These are phyloP conservation scores for Exophiala viscosa DNA, from an alignment of 2,329 filamentous ascomycete species.

Conservation along the genomic window DNA sequence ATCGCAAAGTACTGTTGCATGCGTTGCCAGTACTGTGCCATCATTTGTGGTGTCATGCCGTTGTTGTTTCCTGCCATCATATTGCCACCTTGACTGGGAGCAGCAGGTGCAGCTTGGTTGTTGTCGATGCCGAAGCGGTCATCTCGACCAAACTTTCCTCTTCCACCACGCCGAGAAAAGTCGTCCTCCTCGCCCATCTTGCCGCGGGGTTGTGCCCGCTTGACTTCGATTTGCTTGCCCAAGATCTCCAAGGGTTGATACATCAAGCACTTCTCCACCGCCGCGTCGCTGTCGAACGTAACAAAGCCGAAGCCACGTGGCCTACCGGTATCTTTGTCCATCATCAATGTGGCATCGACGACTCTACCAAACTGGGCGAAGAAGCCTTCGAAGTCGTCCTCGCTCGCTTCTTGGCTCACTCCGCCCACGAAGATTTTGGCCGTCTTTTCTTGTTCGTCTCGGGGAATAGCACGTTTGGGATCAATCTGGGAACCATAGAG, in stretches of 20 bases:
- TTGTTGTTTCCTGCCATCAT: slow-evolving; percentile 35
- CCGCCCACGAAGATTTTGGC: slow-evolving; percentile 98
- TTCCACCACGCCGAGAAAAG: slow-evolving; percentile 49
- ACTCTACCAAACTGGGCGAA: slow-evolving; percentile 96
- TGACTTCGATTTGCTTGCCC: slow-evolving; percentile 95
- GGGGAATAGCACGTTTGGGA: slow-evolving; percentile 92
- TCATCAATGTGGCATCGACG: slow-evolving; percentile 97
- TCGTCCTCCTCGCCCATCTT: slow-evolving; percentile 91
- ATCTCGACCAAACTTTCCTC: slow-evolving; percentile 36
- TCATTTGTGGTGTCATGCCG: slow-evolving; percentile 90
- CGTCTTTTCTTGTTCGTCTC: slow-evolving; percentile 96
- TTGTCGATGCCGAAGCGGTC: slow-evolving; percentile 39
- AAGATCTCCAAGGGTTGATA: slow-evolving; percentile 78
- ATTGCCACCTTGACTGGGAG: slow-evolving; percentile 31
- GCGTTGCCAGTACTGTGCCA: slow-evolving; percentile 96
- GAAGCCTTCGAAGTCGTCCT: slow-evolving; percentile 93
- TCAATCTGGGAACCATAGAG: slow-evolving; percentile 66
- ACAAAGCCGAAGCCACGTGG: slow-evolving; percentile 97
- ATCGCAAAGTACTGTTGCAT: slow-evolving; percentile 97
- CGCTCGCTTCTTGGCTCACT: slow-evolving; percentile 93
- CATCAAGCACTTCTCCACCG: slow-evolving; percentile 85
- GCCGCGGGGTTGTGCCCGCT: slow-evolving; percentile 92
- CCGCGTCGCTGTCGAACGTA: slow-evolving; percentile 92
- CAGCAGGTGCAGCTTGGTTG: slow-evolving; percentile 44
- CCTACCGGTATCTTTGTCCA: slow-evolving; percentile 98